A percentile compares a stretch with the other conserved stretches of the same genome.
phyloP scores from a whole-genome alignment of 345 rosid genomes.

The Pistacia integerrima region DNA sequence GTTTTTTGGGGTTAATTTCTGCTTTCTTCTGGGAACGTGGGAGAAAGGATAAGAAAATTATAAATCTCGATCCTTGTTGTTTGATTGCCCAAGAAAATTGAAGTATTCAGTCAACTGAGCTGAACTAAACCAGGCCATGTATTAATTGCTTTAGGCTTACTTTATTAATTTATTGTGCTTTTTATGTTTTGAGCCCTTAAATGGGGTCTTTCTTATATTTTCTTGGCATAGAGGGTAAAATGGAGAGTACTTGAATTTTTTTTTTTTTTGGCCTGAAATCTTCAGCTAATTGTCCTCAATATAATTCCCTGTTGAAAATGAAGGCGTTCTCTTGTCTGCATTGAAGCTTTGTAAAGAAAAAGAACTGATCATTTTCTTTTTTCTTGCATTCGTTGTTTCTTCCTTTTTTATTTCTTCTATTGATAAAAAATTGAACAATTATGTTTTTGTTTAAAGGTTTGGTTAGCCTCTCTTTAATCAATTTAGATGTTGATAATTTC shows the following conservation, averaged over 20 bases:
- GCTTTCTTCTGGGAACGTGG: slow-evolving; percentile 20
- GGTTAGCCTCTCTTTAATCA: not conserved
- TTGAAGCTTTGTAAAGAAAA: no score
- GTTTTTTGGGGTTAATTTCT: not conserved
- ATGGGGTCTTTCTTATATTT: not conserved
- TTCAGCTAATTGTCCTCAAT: not conserved
- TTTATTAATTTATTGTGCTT: not conserved
- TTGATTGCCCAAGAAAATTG: not conserved
- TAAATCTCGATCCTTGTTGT: not conserved
- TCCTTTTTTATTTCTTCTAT: no score
- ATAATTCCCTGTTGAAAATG: no score
- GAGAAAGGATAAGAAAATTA: not conserved
- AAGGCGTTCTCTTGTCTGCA: no score
- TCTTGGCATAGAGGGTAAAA: not conserved
- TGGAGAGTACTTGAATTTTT: not conserved
- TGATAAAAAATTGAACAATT: no score
- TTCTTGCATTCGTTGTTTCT: no score
- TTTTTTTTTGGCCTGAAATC: not conserved
- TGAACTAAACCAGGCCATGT: not conserved
- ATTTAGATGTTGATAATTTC: not conserved
- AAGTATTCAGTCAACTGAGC: not conserved
- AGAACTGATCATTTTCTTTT: no score
- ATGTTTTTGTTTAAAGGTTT: not conserved
- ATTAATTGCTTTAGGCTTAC: not conserved
- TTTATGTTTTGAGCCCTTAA: not conserved